Percentiles rank a stretch among this genome's conserved stretches.
phyloP scores from a whole-genome alignment of 371 early-diverging fungal species.

The Zancudomyces culisetae region DNA sequence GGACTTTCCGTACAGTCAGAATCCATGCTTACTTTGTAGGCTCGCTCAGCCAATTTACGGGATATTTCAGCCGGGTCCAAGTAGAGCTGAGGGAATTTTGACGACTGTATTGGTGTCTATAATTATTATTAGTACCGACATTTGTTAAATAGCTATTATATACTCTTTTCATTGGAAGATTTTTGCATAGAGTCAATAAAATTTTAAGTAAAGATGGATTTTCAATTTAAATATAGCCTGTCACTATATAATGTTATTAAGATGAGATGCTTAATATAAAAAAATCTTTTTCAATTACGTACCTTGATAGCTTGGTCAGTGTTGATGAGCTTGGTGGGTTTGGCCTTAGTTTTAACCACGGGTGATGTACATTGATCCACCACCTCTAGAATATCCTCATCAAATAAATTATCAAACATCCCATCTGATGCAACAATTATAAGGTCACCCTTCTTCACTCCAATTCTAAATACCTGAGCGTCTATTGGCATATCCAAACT shows the following conservation, averaged over 20 bases:
- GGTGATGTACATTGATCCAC: conserved; percentile 35
- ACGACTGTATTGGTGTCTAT: not conserved
- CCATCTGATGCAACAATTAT: conserved; percentile 62
- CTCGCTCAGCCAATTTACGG: conserved; percentile 52
- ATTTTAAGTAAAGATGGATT: no score
- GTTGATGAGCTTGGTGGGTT: not conserved
- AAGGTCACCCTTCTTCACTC: conserved; percentile 57
- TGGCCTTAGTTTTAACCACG: conserved; percentile 17
- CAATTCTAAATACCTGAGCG: conserved; percentile 58
- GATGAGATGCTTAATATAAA: no score
- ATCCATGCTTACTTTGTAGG: conserved; percentile 61
- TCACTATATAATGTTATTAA: no score
- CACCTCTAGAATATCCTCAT: conserved; percentile 54
- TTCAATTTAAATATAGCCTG: no score
- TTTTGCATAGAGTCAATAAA: no score
- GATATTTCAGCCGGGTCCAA: conserved; percentile 50
- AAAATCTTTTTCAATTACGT: no score
- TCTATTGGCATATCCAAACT: conserved; percentile 42
- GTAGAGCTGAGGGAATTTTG: conserved; percentile 21
- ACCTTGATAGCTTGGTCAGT: no score
- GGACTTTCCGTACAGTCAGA: conserved; percentile 51
- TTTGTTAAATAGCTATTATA: not conserved
- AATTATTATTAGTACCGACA: not conserved
- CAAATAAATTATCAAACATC: conserved; percentile 65
- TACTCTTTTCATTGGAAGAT: no score